These are phyloP conservation scores for Fraxinus dipetala DNA, from an alignment of 305 asterid genomes.

Conservation along the genomic window DNA sequence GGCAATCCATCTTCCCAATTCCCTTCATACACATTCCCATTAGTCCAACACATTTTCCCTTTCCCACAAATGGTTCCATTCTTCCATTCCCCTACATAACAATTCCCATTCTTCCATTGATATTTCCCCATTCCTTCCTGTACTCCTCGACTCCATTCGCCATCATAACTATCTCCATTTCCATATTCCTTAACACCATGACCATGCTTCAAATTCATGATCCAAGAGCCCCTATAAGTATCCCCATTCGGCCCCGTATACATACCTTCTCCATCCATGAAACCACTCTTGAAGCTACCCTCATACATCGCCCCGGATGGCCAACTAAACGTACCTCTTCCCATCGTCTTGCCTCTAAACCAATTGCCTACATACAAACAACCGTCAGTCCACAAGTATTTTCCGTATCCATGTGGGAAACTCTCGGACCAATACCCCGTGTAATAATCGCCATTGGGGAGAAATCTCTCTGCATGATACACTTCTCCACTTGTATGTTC, in stretches of 20 bases:
- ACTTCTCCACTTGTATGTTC: slow-evolving; percentile 58
- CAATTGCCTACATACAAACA: slow-evolving; percentile 77
- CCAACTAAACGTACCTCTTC: slow-evolving; percentile 61
- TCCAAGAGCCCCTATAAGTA: slow-evolving; percentile 57
- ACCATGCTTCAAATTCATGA: slow-evolving; percentile 64
- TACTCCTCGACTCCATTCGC: slow-evolving; percentile 63
- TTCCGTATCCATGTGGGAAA: slow-evolving; percentile 71
- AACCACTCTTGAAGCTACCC: slow-evolving; percentile 80
- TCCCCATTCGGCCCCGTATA: slow-evolving; percentile 58
- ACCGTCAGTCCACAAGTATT: slow-evolving; percentile 93
- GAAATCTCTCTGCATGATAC: slow-evolving; percentile 70
- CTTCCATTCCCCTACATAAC: slow-evolving; percentile 63
- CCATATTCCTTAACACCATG: slow-evolving; percentile 48
- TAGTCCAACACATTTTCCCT: slow-evolving; percentile 54
- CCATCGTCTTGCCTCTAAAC: slow-evolving; percentile 59
- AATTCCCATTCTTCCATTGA: slow-evolving; percentile 59
- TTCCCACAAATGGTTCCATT: slow-evolving; percentile 51
- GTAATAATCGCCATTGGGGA: slow-evolving; percentile 92
- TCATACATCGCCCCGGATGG: slow-evolving; percentile 69
- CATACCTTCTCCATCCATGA: slow-evolving; percentile 76
- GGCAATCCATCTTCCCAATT: slow-evolving; percentile 68
- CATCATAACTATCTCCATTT: slow-evolving; percentile 62
- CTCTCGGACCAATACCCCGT: slow-evolving; percentile 74
- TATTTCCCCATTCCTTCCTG: slow-evolving; percentile 68
- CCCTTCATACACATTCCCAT: slow-evolving; percentile 57